Conservation (phyloP, 2,329 filamentous ascomycete species). For the Epichloe sylvatica region DNA sequence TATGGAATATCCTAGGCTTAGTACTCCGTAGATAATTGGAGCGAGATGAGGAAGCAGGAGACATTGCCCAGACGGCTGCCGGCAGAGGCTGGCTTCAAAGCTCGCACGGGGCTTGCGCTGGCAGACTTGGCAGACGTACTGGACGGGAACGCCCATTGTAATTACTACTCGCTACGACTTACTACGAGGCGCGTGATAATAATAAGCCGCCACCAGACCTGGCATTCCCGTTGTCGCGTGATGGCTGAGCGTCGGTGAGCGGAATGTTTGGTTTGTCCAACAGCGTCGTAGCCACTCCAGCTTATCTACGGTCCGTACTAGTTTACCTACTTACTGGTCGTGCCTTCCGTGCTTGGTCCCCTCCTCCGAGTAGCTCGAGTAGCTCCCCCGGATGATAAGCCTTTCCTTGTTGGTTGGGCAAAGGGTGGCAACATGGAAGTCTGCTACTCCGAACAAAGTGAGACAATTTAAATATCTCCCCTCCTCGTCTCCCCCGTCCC, state of each 20-base stretch:
- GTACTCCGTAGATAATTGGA: too few relatives aligned
- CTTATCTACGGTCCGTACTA: not conserved
- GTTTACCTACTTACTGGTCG: not conserved
- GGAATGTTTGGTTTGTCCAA: too few relatives aligned
- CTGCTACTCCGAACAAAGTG: too few relatives aligned
- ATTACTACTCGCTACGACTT: not conserved
- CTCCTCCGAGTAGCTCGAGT: not conserved
- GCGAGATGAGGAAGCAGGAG: not conserved
- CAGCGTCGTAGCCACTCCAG: not conserved
- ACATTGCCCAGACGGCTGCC: constrained; percentile 2
- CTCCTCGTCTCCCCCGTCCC: not conserved
- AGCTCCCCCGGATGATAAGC: too few relatives aligned
- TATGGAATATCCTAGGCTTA: too few relatives aligned
- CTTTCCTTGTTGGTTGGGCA: too few relatives aligned
- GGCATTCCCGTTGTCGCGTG: too few relatives aligned
- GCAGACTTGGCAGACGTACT: not conserved
- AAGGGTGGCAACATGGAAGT: too few relatives aligned
- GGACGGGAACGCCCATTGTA: too few relatives aligned
- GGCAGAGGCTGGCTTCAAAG: not conserved
- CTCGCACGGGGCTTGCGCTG: not conserved
- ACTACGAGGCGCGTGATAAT: too few relatives aligned
- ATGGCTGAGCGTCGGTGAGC: too few relatives aligned
- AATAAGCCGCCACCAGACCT: not conserved
- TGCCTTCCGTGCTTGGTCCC: not conserved
- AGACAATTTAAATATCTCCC: not conserved